These are phyloP conservation scores for Thalia dealbata DNA, from an alignment of 176 grass and related monocot species.

Conservation along the genomic window DNA sequence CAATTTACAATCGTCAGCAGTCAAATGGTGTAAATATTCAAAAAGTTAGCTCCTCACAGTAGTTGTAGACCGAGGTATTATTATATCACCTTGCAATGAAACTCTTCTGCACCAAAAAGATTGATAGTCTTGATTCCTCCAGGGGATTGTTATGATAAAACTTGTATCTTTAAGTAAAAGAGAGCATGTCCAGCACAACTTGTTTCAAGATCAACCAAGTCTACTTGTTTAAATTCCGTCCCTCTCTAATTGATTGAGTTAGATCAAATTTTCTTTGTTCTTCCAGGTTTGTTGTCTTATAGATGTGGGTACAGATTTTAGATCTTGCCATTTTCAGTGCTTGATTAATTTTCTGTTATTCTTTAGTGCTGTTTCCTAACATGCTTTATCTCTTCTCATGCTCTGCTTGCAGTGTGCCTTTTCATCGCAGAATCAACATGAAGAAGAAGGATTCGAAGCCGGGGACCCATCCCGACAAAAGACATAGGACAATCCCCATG, in stretches of 20 bases:
- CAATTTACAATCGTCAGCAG: too few species aligned
- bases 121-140: too few species aligned
- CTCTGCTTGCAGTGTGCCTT: background rate
- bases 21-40: too few species aligned
- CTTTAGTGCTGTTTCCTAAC: background rate
- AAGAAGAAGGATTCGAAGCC: conserved; percentile 73
- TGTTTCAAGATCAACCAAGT: background rate
- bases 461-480: conserved; percentile 35
- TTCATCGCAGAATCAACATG: conserved; percentile 21
- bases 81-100: too few species aligned
- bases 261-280: background rate
- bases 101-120: too few species aligned
- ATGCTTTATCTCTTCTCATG: background rate
- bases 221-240: background rate
- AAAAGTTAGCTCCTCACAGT: too few species aligned
- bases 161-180: too few species aligned
- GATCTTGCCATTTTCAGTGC: background rate
- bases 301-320: background rate
- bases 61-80: too few species aligned
- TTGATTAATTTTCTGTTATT: background rate
- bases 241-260: background rate
- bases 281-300: background rate
- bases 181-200: background rate
- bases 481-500: conserved; percentile 42
- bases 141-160: background rate